These are phyloP conservation scores for Hypericum androsaemum DNA, from an alignment of 345 rosid species.

Conservation along the genomic window DNA sequence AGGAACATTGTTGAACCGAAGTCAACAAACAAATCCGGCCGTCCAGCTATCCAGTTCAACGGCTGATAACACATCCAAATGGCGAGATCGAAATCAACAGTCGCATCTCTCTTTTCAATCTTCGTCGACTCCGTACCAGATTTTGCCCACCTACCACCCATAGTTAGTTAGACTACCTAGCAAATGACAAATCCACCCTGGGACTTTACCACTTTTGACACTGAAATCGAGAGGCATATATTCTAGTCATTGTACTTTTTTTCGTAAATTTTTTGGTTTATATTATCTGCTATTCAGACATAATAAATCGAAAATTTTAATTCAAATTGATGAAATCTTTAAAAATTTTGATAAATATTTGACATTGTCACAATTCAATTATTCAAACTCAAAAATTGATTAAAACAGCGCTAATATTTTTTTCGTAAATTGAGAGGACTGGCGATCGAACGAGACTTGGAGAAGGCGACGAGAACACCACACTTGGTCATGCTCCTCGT, in stretches of 20 bases:
- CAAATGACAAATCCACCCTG: constrained; percentile 18
- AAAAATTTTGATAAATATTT: too few relatives aligned
- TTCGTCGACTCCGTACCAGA: constrained; percentile 20
- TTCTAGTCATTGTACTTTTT: constrained; percentile 6
- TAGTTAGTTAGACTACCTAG: constrained; percentile 22
- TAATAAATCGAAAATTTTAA: too few relatives aligned
- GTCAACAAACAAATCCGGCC: constrained; percentile 19
- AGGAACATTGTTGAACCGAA: not conserved
- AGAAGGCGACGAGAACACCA: constrained; percentile 16
- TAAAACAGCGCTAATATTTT: too few relatives aligned
- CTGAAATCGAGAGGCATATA: constrained; percentile 7
- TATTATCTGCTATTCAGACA: too few relatives aligned
- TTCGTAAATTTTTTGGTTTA: too few relatives aligned
- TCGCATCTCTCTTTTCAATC: constrained; percentile 15
- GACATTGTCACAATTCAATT: too few relatives aligned
- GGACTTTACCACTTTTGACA: not conserved
- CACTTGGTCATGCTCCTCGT: constrained; percentile 30
- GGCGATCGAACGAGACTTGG: constrained; percentile 18
- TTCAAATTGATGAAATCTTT: too few relatives aligned
- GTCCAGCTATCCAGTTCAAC: constrained; percentile 13
- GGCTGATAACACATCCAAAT: constrained; percentile 5
- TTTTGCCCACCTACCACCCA: constrained; percentile 21
- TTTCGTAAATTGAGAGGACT: constrained; percentile 6
- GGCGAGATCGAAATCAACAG: constrained; percentile 7
- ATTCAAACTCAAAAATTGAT: too few relatives aligned